Percentiles rank a stretch among this genome's conserved stretches.
Conservation (phyloP, 1,284 basidiomycete species). For the Mycocalia duriaeana region DNA sequence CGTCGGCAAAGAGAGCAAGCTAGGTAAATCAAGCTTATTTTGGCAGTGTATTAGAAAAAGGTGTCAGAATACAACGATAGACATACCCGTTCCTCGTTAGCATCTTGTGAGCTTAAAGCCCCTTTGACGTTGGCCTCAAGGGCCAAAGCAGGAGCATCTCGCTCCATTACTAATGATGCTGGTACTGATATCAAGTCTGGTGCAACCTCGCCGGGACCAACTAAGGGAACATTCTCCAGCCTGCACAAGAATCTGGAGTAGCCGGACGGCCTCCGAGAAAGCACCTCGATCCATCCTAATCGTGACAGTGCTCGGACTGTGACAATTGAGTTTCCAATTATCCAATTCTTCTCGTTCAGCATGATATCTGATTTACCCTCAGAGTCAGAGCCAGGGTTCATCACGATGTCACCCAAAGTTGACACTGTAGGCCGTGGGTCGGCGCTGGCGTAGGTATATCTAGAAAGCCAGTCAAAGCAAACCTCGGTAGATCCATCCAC, state of each 20-base stretch:
- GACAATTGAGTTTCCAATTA: constrained; percentile 83
- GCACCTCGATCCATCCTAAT: constrained; percentile 87
- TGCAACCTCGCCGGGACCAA: constrained; percentile 77
- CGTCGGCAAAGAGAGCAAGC: too few species aligned
- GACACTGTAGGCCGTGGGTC: constrained; percentile 87
- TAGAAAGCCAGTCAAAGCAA: constrained; percentile 95
- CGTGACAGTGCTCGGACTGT: constrained; percentile 75
- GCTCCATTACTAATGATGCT: constrained; percentile 71
- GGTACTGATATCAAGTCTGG: constrained; percentile 73
- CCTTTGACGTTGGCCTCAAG: constrained; percentile 21
- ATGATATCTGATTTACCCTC: constrained; percentile 33
- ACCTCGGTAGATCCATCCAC: constrained; percentile 93
- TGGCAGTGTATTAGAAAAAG: too few species aligned
- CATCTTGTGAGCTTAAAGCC: too few species aligned
- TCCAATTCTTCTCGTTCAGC: constrained; percentile 74
- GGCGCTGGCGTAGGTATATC: constrained; percentile 92
- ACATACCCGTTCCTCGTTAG: too few species aligned
- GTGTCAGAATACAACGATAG: too few species aligned
- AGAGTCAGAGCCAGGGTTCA: constrained; percentile 40
- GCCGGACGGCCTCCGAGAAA: constrained; percentile 86
- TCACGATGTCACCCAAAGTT: constrained; percentile 70
- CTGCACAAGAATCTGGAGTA: constrained; percentile 85
- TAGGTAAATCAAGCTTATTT: too few species aligned
- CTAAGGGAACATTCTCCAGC: constrained; percentile 85
- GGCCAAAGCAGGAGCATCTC: constrained; percentile 34